These are phyloP conservation scores for Solanum infundibuliforme DNA, from an alignment of 257 asterid species.

Conservation along the genomic window DNA sequence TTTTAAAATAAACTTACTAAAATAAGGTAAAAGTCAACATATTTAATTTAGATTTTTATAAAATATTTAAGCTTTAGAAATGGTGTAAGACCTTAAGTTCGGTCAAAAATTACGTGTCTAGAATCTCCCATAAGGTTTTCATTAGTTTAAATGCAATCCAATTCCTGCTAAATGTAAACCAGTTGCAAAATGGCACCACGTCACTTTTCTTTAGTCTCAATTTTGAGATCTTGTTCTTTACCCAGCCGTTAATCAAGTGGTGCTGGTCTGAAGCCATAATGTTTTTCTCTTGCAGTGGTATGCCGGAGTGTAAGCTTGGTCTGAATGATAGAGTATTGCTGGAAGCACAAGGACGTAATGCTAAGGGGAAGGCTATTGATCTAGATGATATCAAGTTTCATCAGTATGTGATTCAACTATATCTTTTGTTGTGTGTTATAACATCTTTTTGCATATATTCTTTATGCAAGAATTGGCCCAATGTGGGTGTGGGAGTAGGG, in stretches of 20 bases:
- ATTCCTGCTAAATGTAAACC: neutral
- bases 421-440: neutral
- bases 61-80: no score
- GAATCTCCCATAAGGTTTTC: neutral
- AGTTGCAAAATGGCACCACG: neutral
- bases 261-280: neutral
- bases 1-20: no score
- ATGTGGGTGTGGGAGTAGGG: neutral
- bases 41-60: no score
- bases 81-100: no score
- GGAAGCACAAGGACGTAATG: constrained; percentile 91
- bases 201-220: neutral
- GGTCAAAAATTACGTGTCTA: no score
- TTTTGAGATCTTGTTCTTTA: neutral
- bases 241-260: neutral
- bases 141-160: neutral
- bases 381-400: constrained; percentile 97
- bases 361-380: constrained; percentile 97
- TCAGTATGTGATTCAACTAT: constrained; percentile 48
- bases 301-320: constrained; percentile 99
- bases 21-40: no score
- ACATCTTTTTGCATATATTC: neutral
- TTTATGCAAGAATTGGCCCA: neutral
- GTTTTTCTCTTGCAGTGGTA: constrained; percentile 63
- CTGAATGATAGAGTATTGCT: constrained; percentile 91